Conservation (phyloP, 1,139 yeast species). For the Pichia sp. region DNA sequence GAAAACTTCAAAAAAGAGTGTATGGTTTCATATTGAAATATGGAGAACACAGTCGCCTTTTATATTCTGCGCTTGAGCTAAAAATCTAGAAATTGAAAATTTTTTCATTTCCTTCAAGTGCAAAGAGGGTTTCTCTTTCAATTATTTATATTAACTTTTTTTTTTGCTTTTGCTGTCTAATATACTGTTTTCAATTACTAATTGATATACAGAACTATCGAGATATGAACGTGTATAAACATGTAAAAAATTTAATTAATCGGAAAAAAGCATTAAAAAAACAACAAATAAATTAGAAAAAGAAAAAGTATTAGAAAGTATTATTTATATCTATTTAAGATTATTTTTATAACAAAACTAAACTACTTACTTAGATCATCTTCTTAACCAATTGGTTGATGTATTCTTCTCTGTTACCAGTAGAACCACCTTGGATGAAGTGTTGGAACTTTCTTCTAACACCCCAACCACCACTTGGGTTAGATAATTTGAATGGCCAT, state of each 20-base stretch:
- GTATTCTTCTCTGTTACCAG: constrained; percentile 99
- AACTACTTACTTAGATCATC: constrained; percentile 60
- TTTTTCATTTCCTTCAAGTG: no score
- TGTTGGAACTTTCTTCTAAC: constrained; percentile 98
- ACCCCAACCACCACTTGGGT: constrained; percentile 99
- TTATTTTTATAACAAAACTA: neutral
- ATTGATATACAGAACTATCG: no score
- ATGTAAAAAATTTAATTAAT: no score
- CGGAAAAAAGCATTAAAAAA: no score
- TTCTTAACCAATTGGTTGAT: constrained; percentile 97
- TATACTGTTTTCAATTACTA: no score
- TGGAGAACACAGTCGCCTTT: neutral
- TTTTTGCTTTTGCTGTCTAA: no score
- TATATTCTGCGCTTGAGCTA: neutral
- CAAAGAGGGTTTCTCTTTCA: no score
- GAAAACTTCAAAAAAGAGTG: neutral
- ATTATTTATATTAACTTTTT: no score
- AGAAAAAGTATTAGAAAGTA: neutral
- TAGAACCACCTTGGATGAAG: constrained; percentile 99
- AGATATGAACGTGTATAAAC: no score
- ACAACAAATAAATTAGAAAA: no score
- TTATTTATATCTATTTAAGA: neutral
- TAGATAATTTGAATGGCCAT: constrained; percentile 99
- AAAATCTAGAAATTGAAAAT: no score
- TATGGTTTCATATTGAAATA: neutral